Conservation (phyloP, 768 basidiomycete genomes). For the Trichaptum fuscoviolaceum region DNA sequence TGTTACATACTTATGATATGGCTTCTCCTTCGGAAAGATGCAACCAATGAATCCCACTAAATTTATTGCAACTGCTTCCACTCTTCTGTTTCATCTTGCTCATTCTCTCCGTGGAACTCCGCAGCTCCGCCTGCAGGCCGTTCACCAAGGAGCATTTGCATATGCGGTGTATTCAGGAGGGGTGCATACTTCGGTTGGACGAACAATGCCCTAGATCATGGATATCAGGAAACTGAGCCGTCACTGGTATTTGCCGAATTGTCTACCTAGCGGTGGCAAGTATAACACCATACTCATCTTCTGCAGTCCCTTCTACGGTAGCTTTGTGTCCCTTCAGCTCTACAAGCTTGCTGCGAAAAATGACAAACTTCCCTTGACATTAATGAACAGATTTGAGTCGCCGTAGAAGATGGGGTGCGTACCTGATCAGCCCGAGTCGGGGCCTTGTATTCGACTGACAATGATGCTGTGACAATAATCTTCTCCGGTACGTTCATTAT, state of each 20-base stretch:
- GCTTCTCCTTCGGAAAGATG: no score
- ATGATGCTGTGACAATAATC: slow-evolving; percentile 90
- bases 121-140: not conserved
- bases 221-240: not conserved
- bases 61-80: not conserved
- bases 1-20: no score
- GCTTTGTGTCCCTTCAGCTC: slow-evolving; percentile 77
- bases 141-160: not conserved
- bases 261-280: slow-evolving; percentile 81
- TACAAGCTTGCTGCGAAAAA: slow-evolving; percentile 64
- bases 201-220: slow-evolving; percentile 60
- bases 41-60: no score
- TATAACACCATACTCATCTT: slow-evolving; percentile 74
- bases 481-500: slow-evolving; percentile 80
- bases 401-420: slow-evolving; percentile 11
- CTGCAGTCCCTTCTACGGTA: slow-evolving; percentile 62
- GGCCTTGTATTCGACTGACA: slow-evolving; percentile 76
- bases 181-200: slow-evolving; percentile 88
- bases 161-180: slow-evolving; percentile 49
- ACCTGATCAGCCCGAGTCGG: slow-evolving; percentile 90
- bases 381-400: not conserved
- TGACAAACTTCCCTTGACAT: slow-evolving; percentile 58
- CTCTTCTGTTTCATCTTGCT: not conserved
- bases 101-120: not conserved
- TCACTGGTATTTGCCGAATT: not conserved